Conservation (phyloP, 2,329 filamentous ascomycete genomes). For the Trichoderma sp. region DNA sequence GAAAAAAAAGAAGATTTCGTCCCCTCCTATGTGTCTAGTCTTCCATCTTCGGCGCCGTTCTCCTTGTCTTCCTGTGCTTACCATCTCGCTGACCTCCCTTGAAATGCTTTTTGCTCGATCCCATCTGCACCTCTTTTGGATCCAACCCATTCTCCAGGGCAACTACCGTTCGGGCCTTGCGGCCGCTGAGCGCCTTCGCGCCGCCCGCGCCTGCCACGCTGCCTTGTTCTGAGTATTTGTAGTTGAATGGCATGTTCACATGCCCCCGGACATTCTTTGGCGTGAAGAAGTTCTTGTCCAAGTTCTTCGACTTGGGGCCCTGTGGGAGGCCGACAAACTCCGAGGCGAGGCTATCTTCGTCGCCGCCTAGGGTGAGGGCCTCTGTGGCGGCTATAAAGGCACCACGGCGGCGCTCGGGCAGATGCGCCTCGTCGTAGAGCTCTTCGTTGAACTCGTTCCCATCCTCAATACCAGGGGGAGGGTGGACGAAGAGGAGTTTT, state of each 20-base stretch:
- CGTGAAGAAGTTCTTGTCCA: conserved; percentile 91
- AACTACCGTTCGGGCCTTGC: conserved; percentile 78
- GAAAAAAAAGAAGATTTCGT: not conserved
- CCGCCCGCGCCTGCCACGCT: conserved; percentile 32
- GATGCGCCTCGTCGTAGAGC: conserved; percentile 79
- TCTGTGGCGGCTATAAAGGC: conserved; percentile 57
- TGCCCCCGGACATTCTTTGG: conserved; percentile 64
- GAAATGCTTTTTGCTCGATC: conserved; percentile 86
- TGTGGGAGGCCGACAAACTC: conserved; percentile 56
- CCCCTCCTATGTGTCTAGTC: conserved; percentile 4
- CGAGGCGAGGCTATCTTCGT: conserved; percentile 39
- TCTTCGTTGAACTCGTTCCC: conserved; percentile 80
- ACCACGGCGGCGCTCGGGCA: conserved; percentile 78
- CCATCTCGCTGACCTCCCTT: conserved; percentile 69
- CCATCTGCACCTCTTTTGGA: conserved; percentile 69
- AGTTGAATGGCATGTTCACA: conserved; percentile 78
- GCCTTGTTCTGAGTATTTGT: conserved; percentile 86
- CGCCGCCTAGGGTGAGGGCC: conserved; percentile 45
- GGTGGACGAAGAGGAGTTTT: conserved; percentile 88
- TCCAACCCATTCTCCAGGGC: conserved; percentile 86
- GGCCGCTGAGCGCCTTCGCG: conserved; percentile 71
- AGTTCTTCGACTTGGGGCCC: conserved; percentile 71
- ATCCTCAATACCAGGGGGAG: conserved; percentile 75
- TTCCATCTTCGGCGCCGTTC: conserved; percentile 9
- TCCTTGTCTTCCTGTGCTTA: conserved; percentile 52